These are phyloP conservation scores for Patellifolia procumbens DNA, from an alignment of 179 eudicot genomes.

Conservation along the genomic window DNA sequence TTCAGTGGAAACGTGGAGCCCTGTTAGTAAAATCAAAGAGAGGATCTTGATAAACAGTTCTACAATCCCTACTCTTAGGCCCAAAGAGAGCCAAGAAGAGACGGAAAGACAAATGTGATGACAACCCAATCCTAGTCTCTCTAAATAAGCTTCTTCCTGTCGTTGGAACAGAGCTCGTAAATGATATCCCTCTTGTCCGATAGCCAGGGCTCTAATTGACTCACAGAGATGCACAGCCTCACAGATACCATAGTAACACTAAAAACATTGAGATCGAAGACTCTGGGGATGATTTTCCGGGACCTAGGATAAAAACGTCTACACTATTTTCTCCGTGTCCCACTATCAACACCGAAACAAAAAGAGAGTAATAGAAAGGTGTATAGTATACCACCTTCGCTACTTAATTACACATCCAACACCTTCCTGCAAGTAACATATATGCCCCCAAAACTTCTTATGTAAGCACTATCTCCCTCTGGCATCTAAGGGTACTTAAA, in stretches of 20 bases:
- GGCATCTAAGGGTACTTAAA: neutral
- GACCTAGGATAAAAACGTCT: neutral
- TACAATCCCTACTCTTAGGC: neutral
- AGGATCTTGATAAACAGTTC: neutral
- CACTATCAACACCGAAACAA: neutral
- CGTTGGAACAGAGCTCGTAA: neutral
- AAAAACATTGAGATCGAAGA: neutral
- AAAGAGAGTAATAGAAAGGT: neutral
- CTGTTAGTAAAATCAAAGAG: neutral
- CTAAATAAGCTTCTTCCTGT: neutral
- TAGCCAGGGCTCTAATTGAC: neutral
- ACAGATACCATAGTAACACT: neutral
- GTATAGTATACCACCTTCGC: neutral
- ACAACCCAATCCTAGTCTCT: neutral
- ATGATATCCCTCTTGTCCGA: neutral
- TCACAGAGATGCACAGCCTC: neutral
- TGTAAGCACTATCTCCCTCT: neutral
- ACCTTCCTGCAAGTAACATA: neutral
- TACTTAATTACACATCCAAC: neutral
- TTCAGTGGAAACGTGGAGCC: neutral
- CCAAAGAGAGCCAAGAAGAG: neutral
- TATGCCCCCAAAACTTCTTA: neutral
- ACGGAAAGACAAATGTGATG: neutral
- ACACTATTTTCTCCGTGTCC: neutral
- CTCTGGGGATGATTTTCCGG: neutral